Conservation (phyloP, 306 rosid species). For the Aeschynomene evenia region DNA sequence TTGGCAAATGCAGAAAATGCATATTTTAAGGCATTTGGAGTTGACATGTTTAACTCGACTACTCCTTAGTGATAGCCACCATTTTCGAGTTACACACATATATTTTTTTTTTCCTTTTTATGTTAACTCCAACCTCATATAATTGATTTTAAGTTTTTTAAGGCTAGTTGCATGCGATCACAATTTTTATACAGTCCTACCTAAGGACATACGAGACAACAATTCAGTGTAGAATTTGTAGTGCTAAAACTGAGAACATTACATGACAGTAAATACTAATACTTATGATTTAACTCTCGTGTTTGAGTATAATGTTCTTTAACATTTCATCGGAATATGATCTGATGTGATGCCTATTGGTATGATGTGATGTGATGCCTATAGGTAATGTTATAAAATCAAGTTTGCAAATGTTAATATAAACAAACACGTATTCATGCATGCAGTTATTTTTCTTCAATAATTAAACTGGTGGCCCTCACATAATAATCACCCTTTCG, state of each 20-base stretch:
- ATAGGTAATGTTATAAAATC: too few species aligned
- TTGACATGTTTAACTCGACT: conserved; percentile 51
- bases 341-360: too few species aligned
- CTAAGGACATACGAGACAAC: conserved; percentile 20
- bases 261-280: conserved; percentile 25
- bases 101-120: conserved; percentile 13
- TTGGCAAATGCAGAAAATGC: conserved; percentile 73
- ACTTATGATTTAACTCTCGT: background rate
- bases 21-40: conserved; percentile 59
- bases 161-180: conserved; percentile 25
- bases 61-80: conserved; percentile 38
- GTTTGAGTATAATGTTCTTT: conserved; percentile 10
- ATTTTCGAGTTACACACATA: conserved; percentile 24
- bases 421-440: too few species aligned
- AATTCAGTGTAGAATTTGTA: conserved; percentile 27
- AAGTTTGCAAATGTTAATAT: too few species aligned
- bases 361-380: too few species aligned
- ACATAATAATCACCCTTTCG: too few species aligned
- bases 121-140: conserved; percentile 13
- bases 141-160: conserved; percentile 10
- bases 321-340: background rate
- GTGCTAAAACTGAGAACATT: conserved; percentile 24
- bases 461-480: too few species aligned
- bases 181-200: conserved; percentile 20
- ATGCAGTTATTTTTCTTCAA: too few species aligned